Evolutionary conservation across 2,329 filamentous ascomycete genomes (phyloP).

Genomic region (Fusarium verrucosum): DNA sequence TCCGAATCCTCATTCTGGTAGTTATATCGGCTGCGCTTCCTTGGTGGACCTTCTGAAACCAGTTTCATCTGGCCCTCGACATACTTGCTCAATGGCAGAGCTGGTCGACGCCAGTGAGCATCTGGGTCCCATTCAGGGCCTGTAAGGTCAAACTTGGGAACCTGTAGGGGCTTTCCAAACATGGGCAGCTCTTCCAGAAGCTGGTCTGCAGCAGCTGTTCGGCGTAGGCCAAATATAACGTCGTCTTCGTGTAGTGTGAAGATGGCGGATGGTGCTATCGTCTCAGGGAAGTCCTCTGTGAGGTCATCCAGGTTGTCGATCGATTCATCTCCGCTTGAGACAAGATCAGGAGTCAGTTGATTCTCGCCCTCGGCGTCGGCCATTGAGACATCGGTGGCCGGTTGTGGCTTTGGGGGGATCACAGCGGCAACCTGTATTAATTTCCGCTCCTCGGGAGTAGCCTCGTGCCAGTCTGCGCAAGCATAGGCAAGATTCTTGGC

Average conservation of each 20-base stretch:
- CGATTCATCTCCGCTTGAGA: constrained; percentile 71
- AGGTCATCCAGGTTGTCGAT: constrained; percentile 56
- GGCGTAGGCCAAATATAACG: constrained; percentile 79
- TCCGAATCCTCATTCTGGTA: constrained; percentile 79
- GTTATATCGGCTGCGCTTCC: constrained; percentile 83
- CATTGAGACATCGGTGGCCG: constrained; percentile 46
- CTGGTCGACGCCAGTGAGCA: constrained; percentile 76
- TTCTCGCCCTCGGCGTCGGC: constrained; percentile 52
- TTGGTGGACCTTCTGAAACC: constrained; percentile 69
- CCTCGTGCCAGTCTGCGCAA: constrained; percentile 83
- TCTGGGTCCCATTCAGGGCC: constrained; percentile 72
- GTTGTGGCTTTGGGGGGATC: constrained; percentile 56
- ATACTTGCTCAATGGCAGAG: constrained; percentile 86
- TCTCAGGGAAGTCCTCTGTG: constrained; percentile 55
- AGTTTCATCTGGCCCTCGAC: constrained; percentile 83
- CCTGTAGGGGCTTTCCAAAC: constrained; percentile 72
- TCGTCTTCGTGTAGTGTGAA: constrained; percentile 86
- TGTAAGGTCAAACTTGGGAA: constrained; percentile 66
- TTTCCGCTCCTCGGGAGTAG: constrained; percentile 69
- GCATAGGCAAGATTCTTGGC: constrained; percentile 83
- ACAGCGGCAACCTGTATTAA: constrained; percentile 72
- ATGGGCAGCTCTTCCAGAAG: constrained; percentile 83
- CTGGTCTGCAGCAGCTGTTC: constrained; percentile 78
- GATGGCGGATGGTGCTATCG: constrained; percentile 76
- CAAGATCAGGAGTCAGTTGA: constrained; percentile 72